Evolutionary conservation across 805 yeast genomes (phyloP), one percentile per base, ranked within the genome.

Genomic region (Teunomyces gatunensis): DNA sequence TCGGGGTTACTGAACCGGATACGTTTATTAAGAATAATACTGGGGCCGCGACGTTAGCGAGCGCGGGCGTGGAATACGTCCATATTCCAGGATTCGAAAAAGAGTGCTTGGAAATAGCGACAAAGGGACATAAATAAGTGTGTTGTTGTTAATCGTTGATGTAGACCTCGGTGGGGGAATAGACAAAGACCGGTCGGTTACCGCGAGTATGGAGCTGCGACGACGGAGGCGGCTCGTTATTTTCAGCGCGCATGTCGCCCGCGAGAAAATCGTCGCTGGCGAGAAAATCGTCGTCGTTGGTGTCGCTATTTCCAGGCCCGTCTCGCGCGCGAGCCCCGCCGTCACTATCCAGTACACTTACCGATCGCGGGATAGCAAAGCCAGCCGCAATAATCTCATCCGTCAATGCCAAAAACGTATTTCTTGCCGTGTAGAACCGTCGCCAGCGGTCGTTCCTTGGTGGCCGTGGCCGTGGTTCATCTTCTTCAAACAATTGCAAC

Each of bases 1-100:
- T 92, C 4, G 99, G 98, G 0, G 94, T 90, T 1, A 61, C 83
- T 52, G 99, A 94, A 65, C 99, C 99, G 0, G 85, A 81, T 29
- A 87, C 86, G 0, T 94, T 94, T 71, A 87, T 94, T n/a, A 75
- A 81, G 59, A 77, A 84, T 48, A 94, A 94, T 60, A 73, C 78
- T 3, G 87, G 96, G 12, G 68, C 68, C 18, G 60, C 66, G 5
- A 79, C 77, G 57, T 69, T 94, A 39, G 69, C 69, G n/a, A 73
- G 62, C 0, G 71, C 73, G 1, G 86, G 84, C 0, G 76, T 92
- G 11, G 84, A 79, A 49, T 92, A 92, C 58, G 73, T 88, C 9
- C 87, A 85, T 54, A 79, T 94, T 21, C 87, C 91, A 0, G 99
- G 98, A 0, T 84, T 80, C 60, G 96, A 89, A 58, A 81, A 81